Evolutionary conservation across 805 yeast species (phyloP).

Genomic region (Nakazawaea siamensis): DNA sequence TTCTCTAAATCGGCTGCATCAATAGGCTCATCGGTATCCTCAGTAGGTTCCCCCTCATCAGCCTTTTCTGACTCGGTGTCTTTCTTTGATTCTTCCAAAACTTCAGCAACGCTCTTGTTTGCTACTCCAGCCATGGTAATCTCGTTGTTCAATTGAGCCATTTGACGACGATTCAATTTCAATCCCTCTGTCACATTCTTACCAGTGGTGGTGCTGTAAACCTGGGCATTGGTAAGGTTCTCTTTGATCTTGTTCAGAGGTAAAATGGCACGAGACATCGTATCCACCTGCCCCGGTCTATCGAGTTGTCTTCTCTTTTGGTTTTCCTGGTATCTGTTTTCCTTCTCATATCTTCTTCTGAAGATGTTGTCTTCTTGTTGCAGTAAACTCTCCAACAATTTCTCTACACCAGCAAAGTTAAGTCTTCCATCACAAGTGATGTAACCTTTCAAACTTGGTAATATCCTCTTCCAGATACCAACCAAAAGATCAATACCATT

Average conservation of each 20-base stretch:
- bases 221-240: constrained; percentile 10
- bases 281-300: constrained; percentile 26
- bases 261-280: constrained; percentile 34
- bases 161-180: constrained; percentile 59
- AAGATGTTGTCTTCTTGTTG: constrained; percentile 74
- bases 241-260: constrained; percentile 11
- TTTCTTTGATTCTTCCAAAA: constrained; percentile 15
- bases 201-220: constrained; percentile 54
- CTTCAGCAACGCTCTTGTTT: constrained; percentile 60
- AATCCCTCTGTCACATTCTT: constrained; percentile 59
- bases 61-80: constrained; percentile 18
- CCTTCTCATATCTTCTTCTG: constrained; percentile 58
- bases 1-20: constrained; percentile 13
- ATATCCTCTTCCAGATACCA: constrained; percentile 69
- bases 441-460: constrained; percentile 65
- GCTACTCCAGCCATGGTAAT: constrained; percentile 67
- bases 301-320: constrained; percentile 48
- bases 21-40: constrained; percentile 14
- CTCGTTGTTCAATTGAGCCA: constrained; percentile 54
- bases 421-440: constrained; percentile 87
- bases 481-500: constrained; percentile 81
- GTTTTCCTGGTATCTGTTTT: constrained; percentile 58
- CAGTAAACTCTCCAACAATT: constrained; percentile 55
- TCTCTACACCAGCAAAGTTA: constrained; percentile 69
- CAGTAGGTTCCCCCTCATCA: constrained; percentile 20